These are phyloP conservation scores for Magnolia sinica DNA, from an alignment of 164 flowering plant species.

Conservation along the genomic window DNA sequence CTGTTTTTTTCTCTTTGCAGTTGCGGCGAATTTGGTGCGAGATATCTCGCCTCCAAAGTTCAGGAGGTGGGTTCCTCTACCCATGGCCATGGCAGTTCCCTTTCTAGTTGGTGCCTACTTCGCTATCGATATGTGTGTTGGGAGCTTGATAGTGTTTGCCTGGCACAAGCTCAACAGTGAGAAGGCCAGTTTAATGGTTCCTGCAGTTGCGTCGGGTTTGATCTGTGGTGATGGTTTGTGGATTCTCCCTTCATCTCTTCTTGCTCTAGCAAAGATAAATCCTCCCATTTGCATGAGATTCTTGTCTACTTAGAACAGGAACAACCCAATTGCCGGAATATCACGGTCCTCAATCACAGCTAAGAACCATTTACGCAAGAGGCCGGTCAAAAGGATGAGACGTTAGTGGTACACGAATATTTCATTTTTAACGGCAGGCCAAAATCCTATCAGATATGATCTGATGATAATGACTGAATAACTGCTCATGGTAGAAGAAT, in stretches of 20 bases:
- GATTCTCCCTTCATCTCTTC: conserved; percentile 35
- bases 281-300: conserved; percentile 71
- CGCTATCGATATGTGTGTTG: conserved; percentile 90
- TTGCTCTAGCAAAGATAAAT: conserved; percentile 26
- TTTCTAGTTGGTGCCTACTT: conserved; percentile 84
- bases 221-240: conserved; percentile 39
- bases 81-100: conserved; percentile 98
- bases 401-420: too few species aligned
- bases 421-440: neutral
- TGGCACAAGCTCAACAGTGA: conserved; percentile 61
- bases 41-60: conserved; percentile 46
- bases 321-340: neutral
- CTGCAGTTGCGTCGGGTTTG: conserved; percentile 48
- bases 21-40: conserved; percentile 51
- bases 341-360: neutral
- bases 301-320: conserved; percentile 9
- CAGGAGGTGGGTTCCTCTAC: conserved; percentile 72
- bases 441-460: neutral
- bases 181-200: conserved; percentile 55
- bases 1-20: conserved; percentile 72
- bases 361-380: too few species aligned
- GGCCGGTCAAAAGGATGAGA: too few species aligned
- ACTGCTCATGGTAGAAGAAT: neutral
- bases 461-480: neutral
- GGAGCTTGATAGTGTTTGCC: conserved; percentile 68